Conservation (phyloP, 768 basidiomycete genomes). For the Boletus rubropictus region DNA sequence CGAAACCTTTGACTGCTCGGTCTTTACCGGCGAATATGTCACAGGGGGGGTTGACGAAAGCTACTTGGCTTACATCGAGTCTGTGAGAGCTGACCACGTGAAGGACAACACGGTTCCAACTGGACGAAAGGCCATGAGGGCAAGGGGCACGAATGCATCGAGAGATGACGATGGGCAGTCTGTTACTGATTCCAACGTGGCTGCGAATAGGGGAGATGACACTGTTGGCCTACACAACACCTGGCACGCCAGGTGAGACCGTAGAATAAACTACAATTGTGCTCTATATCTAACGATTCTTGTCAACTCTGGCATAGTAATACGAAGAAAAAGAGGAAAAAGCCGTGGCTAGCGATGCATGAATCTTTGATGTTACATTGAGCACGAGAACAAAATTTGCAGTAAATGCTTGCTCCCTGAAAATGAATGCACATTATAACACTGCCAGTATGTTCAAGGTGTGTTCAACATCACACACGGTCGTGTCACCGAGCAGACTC, state of each 20-base stretch:
- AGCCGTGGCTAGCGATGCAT: constrained; percentile 5
- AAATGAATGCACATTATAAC: constrained; percentile 6
- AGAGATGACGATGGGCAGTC: constrained; percentile 17
- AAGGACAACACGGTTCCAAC: constrained; percentile 46
- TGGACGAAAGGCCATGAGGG: constrained; percentile 32
- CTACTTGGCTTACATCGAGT: constrained; percentile 74
- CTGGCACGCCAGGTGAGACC: constrained; percentile 42
- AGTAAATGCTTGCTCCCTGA: not conserved
- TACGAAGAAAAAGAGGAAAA: constrained; percentile 2
- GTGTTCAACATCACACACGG: not conserved
- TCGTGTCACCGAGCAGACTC: constrained; percentile 20
- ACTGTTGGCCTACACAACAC: constrained; percentile 78
- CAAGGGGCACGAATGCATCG: constrained; percentile 27
- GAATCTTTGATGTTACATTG: constrained; percentile 12
- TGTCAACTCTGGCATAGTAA: constrained; percentile 4
- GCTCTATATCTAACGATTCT: constrained; percentile 1
- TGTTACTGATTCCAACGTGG: constrained; percentile 34
- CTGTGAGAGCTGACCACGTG: constrained; percentile 74
- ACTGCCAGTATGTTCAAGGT: not conserved
- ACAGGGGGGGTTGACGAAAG: constrained; percentile 86
- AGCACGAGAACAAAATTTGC: constrained; percentile 9
- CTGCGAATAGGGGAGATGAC: constrained; percentile 61
- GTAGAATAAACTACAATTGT: not conserved
- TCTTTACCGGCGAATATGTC: constrained; percentile 95
- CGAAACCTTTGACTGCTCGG: constrained; percentile 86